Percentiles rank a stretch among this genome's conserved stretches.
Conservation (phyloP, 1,284 basidiomycete genomes). For the Thecaphora frezii region DNA sequence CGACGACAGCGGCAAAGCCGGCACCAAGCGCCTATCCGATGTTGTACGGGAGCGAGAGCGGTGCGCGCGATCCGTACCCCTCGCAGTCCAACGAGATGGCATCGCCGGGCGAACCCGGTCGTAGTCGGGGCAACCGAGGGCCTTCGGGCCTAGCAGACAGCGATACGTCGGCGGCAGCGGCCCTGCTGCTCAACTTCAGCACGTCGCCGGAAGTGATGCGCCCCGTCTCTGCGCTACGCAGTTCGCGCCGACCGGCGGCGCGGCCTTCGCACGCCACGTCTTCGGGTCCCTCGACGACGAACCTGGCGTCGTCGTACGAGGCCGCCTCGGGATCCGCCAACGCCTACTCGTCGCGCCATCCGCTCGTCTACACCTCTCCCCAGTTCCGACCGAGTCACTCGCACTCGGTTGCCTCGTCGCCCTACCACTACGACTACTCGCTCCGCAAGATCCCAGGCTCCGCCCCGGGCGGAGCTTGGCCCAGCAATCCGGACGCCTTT, state of each 20-base stretch:
- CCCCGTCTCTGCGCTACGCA: conserved; percentile 10
- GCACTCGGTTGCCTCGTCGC: too few relatives aligned
- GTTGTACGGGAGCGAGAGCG: too few relatives aligned
- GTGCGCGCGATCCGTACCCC: too few relatives aligned
- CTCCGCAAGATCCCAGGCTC: not conserved
- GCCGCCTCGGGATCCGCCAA: not conserved
- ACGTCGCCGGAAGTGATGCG: conserved; percentile 41
- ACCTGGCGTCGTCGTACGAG: conserved; percentile 4
- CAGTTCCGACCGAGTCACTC: conserved; percentile 11
- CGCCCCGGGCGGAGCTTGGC: conserved; percentile 1
- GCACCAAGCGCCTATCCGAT: too few relatives aligned
- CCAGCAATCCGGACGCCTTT: not conserved
- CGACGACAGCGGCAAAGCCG: too few relatives aligned
- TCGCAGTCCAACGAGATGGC: too few relatives aligned
- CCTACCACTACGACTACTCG: not conserved
- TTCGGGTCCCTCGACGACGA: conserved; percentile 2
- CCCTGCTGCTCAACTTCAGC: conserved; percentile 33
- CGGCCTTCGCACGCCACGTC: not conserved
- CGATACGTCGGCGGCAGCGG: conserved; percentile 15
- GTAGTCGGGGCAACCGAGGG: too few relatives aligned
- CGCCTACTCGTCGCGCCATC: not conserved
- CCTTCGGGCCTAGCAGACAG: conserved; percentile 16
- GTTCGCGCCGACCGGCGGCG: not conserved
- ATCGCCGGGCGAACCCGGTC: too few relatives aligned
- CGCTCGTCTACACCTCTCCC: conserved; percentile 9